Evolutionary conservation across 2,329 filamentous ascomycete species (phyloP), one percentile per base, ranked within the genome.

Genomic region (Fusarium udum): DNA sequence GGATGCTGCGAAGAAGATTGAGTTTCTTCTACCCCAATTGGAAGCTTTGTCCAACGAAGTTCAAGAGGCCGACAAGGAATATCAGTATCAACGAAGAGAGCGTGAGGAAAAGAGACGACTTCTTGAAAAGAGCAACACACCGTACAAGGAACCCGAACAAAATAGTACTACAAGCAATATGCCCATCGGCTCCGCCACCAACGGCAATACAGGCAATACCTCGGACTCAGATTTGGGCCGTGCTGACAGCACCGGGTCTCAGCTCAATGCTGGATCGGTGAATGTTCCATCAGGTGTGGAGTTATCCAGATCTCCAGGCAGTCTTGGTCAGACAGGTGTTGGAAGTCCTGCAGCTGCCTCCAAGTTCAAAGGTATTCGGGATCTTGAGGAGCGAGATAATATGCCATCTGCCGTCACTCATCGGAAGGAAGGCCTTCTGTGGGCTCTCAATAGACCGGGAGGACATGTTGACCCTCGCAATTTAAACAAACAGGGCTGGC

Each of bases 401-500:
- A 84, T 83, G 18, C 86, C 88, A 62, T 78, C 85, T 20, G 82
- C 84, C 10, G 85, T 83, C 28, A 85, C 87, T 26, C 92, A 95
- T 75, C 90, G 94, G 49, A 99, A 98, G 80, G 96, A 99, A 84
- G 97, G 96, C 11, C 86, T 99, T 15, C 83, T 99, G 13, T 99
- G 96, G 96, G 95, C 97, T 32, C 85, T 98, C 49, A 98, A 95
- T 79, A 90, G 94, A 72, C 95, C 95, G 7, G 95, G 95, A 24
- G 95, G 94, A 64, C 96, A 99, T 81, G 95, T 96, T 34, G 97
- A 99, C 81, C 96, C 96, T 15, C 94, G 96, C 76, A 95, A 94
- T 24, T 86, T 99, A 76, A 98, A 98, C 80, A 98, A 98, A 81
- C 95, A 97, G 82, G 95, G 94, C 57, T 99, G 96, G 96, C 96